phyloP scores from a whole-genome alignment of 192 early-diverging fungal species.

The Allomyces arbusculus region DNA sequence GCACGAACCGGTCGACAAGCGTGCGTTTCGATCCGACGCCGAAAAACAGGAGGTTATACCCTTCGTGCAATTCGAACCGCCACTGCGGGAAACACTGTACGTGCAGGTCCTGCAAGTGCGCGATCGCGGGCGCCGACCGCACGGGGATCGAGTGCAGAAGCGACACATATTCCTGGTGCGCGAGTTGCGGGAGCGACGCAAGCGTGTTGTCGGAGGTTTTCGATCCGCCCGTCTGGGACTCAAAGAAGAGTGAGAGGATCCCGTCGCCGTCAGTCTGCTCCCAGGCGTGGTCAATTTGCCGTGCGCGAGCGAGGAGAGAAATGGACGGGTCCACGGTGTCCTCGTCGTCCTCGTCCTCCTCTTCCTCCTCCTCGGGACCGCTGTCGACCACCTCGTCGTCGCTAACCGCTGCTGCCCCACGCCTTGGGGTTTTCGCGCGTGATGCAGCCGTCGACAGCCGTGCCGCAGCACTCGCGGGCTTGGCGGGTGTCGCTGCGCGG shows the following conservation, averaged over 20 bases:
- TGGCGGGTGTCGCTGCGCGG: too few relatives aligned
- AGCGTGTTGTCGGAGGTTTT: constrained; percentile 77
- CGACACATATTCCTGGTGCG: constrained; percentile 39
- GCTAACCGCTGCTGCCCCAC: too few relatives aligned
- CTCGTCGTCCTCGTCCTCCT: constrained; percentile 8
- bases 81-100: constrained; percentile 61
- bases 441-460: too few relatives aligned
- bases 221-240: constrained; percentile 31
- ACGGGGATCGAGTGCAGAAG: constrained; percentile 15
- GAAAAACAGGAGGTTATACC: constrained; percentile 78
- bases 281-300: too few relatives aligned
- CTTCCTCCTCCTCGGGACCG: constrained; percentile 7
- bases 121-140: constrained; percentile 15
- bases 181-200: constrained; percentile 52
- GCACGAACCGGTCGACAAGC: constrained; percentile 57
- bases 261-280: constrained; percentile 11
- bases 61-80: constrained; percentile 59
- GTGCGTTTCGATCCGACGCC: constrained; percentile 83
- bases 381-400: constrained; percentile 8
- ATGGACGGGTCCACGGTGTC: constrained; percentile 6
- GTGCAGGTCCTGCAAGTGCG: constrained; percentile 27
- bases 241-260: constrained; percentile 60
- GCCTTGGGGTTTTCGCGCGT: too few relatives aligned
- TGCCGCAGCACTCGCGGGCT: too few relatives aligned
- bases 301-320: constrained; percentile 11